Evolutionary conservation across 352 stramenopile genomes (phyloP), one percentile per base, ranked within the genome.

Genomic region (Globisporangium emineosum): DNA sequence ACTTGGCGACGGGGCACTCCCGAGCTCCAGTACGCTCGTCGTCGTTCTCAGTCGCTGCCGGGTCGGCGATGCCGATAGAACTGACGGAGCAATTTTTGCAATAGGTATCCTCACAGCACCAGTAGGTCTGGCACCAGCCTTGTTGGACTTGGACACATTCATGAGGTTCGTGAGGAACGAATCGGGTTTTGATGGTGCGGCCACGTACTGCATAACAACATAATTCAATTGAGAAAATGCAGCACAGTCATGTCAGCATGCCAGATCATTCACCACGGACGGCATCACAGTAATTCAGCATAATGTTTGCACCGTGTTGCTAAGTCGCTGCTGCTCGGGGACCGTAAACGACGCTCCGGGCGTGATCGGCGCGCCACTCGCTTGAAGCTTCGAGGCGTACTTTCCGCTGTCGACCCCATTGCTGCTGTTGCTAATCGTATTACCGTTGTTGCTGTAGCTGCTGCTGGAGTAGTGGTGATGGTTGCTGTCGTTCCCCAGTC

Each of bases 321-420:
- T 29, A 9, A 69, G 57, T n/a, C 64, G 57, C 43, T 54, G 35
- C 23, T 52, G 45, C 30, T 57, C 57, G 12, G 33, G 25, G 35
- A 50, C 25, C 19, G 51, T 17, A 47, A 65, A 55, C n/a, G 58
- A 69, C 25, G 50, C 64, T 42, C 57, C 57, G 13, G 64, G 57
- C 25, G 33, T 60, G 57, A 69, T 65, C 50, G 37, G 2, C 29
- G 15, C 27, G 29, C 64, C 64, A n/a, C 64, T 69, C 33, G 64
- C 33, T 13, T 50, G 64, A 35, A 21, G 35, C 47, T 47, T 64
- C 33, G 21, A 25, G 12, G 30, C 27, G 40, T 69, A 60, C 47
- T 64, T 69, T 13, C 9, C 49, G 37, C 23, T 9, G 21, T 15
- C 49, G 5, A 32, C 21, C 7, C 49, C 49, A 5, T 55, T 55